phyloP scores from a whole-genome alignment of 2,329 filamentous ascomycete genomes.

The Aspergillaceae sp. region DNA sequence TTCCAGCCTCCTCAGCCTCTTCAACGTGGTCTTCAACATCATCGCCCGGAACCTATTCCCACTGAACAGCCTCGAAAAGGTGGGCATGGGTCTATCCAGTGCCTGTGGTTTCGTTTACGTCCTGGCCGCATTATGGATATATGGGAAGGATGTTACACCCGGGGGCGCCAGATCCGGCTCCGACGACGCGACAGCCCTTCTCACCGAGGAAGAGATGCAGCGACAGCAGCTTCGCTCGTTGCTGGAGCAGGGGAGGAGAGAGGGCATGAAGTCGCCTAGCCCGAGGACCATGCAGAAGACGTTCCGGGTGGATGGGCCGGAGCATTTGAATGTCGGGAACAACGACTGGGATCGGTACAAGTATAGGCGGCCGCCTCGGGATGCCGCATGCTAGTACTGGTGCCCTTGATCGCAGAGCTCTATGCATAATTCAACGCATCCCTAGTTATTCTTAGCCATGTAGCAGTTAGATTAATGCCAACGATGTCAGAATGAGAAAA shows the following conservation, averaged over 20 bases:
- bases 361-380: not conserved
- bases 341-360: slow-evolving; percentile 15
- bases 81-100: slow-evolving; percentile 19
- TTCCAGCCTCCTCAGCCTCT: slow-evolving; percentile 23
- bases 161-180: slow-evolving; percentile 1
- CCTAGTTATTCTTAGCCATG: too few relatives aligned
- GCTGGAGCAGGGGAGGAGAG: slow-evolving; percentile 18
- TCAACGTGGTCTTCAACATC: slow-evolving; percentile 28
- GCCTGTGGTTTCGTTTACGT: slow-evolving; percentile 22
- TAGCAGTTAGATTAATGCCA: too few relatives aligned
- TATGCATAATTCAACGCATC: too few relatives aligned
- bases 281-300: slow-evolving; percentile 16
- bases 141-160: slow-evolving; percentile 10
- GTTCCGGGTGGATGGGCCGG: slow-evolving; percentile 20
- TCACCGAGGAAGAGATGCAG: slow-evolving; percentile 33
- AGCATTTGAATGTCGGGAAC: slow-evolving; percentile 11
- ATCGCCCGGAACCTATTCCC: slow-evolving; percentile 20
- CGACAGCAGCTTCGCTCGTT: slow-evolving; percentile 31
- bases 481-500: not conserved
- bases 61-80: slow-evolving; percentile 16
- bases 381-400: too few relatives aligned
- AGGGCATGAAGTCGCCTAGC: slow-evolving; percentile 13
- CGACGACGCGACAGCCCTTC: slow-evolving; percentile 9
- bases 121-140: slow-evolving; percentile 18
- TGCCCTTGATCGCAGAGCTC: too few relatives aligned